A percentile compares a stretch with the other conserved stretches of the same genome.
Conservation (phyloP, 352 stramenopile genomes). For the Phytophthora macrochlamydospora region DNA sequence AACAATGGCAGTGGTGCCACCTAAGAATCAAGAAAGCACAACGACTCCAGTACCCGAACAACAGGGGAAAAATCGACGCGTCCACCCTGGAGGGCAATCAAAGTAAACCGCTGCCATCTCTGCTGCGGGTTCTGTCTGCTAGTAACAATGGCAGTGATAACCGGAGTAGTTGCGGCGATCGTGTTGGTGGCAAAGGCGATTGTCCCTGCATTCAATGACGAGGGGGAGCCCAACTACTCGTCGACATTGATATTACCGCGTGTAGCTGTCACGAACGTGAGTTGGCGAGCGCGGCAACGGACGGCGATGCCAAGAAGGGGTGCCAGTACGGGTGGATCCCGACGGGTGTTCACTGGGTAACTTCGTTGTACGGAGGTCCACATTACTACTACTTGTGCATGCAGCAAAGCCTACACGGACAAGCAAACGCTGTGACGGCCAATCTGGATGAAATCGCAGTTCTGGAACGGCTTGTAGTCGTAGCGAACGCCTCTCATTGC, state of each 20-base stretch:
- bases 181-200: too few relatives aligned
- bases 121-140: too few relatives aligned
- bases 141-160: too few relatives aligned
- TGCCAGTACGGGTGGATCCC: slow-evolving; percentile 33
- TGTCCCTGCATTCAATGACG: too few relatives aligned
- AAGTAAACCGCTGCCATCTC: too few relatives aligned
- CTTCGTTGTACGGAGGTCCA: slow-evolving; percentile 18
- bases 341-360: slow-evolving; percentile 37
- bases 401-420: slow-evolving; percentile 26
- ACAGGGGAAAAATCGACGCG: too few relatives aligned
- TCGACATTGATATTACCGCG: slow-evolving; percentile 13
- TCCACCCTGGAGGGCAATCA: too few relatives aligned
- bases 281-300: slow-evolving; percentile 15
- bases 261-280: slow-evolving; percentile 30
- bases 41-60: too few relatives aligned
- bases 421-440: slow-evolving; percentile 20
- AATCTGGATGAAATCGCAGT: slow-evolving; percentile 26
- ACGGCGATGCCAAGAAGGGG: slow-evolving; percentile 25
- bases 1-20: too few relatives aligned
- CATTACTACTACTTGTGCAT: slow-evolving; percentile 35
- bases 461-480: slow-evolving; percentile 27
- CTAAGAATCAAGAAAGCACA: too few relatives aligned
- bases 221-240: slow-evolving; percentile 13
- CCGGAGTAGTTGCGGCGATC: too few relatives aligned
- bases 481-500: slow-evolving; percentile 18